phyloP scores from a whole-genome alignment of 2,329 filamentous ascomycete species.

The Lachnellula hyalina region DNA sequence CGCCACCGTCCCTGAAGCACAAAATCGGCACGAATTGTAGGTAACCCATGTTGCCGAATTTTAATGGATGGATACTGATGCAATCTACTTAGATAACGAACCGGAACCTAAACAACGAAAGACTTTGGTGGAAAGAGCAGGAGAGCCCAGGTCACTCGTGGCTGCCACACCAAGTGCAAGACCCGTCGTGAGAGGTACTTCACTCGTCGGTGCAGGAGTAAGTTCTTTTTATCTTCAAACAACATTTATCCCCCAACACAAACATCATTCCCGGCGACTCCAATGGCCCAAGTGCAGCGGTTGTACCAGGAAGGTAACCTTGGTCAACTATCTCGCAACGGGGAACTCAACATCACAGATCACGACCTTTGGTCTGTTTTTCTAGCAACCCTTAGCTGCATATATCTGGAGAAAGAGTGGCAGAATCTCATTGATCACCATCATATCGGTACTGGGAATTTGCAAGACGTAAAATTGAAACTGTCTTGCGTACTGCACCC shows the following conservation, averaged over 20 bases:
- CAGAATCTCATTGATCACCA: no score
- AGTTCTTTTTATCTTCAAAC: conserved; percentile 9
- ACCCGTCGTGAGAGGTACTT: conserved; percentile 29
- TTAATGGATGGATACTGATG: conserved; percentile 6
- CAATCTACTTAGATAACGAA: conserved; percentile 39
- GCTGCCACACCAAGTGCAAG: conserved; percentile 39
- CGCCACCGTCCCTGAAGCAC: conserved; percentile 46
- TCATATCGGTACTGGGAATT: no score
- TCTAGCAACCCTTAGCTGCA: no score
- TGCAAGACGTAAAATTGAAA: no score
- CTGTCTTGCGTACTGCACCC: no score
- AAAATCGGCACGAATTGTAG: conserved; percentile 26
- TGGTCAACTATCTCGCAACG: no score
- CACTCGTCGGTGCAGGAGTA: conserved; percentile 23
- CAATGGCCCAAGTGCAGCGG: no score
- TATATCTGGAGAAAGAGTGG: no score
- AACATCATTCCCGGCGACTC: not conserved
- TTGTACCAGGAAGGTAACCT: no score
- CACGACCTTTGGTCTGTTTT: no score
- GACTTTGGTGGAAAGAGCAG: conserved; percentile 49
- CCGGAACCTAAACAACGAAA: conserved; percentile 54
- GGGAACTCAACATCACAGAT: no score
- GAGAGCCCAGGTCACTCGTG: conserved; percentile 42
- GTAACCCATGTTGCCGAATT: not conserved
- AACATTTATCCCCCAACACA: not conserved